Conservation (phyloP, 331 rosid genomes). For the Cydonia oblonga region DNA sequence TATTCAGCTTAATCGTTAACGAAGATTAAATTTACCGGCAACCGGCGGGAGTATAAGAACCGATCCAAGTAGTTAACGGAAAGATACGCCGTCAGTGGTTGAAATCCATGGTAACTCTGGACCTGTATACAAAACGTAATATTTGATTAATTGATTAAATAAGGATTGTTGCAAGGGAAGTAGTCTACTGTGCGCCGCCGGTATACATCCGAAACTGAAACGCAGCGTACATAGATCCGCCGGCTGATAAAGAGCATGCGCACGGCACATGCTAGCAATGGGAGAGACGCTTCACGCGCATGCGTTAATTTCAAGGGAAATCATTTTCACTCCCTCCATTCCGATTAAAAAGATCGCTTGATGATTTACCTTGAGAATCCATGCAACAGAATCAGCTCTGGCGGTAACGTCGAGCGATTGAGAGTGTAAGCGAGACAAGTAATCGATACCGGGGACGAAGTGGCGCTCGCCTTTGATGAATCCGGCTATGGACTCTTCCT, state of each 20-base stretch:
- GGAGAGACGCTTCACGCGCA: not conserved
- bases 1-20: not conserved
- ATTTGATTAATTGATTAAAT: not conserved
- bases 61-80: constrained; percentile 94
- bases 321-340: no score
- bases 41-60: constrained; percentile 55
- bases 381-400: constrained; percentile 73
- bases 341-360: no score
- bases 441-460: constrained; percentile 71
- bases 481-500: constrained; percentile 68
- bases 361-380: constrained; percentile 85
- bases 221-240: not conserved
- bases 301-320: not conserved
- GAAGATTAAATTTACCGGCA: constrained; percentile 58
- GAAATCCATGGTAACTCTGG: constrained; percentile 57
- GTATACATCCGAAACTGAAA: not conserved
- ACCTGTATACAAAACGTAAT: constrained; percentile 35
- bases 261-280: not conserved
- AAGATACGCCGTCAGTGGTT: constrained; percentile 89
- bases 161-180: not conserved
- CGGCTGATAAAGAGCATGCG: not conserved
- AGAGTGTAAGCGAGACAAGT: constrained; percentile 49
- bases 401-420: constrained; percentile 57
- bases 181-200: not conserved
- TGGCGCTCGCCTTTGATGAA: constrained; percentile 72